phyloP scores from a whole-genome alignment of 2,329 filamentous ascomycete species.

The Nigrospora sphaerica region DNA sequence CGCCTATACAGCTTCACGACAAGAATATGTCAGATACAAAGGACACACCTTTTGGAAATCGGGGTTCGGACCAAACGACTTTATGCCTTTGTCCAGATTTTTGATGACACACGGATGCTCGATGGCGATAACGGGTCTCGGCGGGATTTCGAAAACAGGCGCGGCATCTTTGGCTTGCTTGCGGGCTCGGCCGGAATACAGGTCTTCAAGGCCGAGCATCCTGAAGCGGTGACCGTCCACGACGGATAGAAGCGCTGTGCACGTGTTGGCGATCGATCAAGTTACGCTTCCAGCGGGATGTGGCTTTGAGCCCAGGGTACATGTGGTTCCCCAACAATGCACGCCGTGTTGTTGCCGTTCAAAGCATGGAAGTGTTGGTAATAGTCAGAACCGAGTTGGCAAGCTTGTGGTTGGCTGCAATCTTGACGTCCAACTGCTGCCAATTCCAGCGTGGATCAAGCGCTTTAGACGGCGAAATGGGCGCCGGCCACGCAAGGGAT shows the following conservation, averaged over 20 bases:
- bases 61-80: slow-evolving; percentile 29
- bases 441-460: too few relatives aligned
- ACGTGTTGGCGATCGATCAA: neutral
- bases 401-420: too few relatives aligned
- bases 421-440: too few relatives aligned
- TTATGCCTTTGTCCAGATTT: slow-evolving; percentile 32
- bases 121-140: slow-evolving; percentile 25
- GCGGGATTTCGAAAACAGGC: slow-evolving; percentile 4
- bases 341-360: too few relatives aligned
- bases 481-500: too few relatives aligned
- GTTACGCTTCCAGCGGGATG: too few relatives aligned
- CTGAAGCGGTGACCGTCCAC: neutral
- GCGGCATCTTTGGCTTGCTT: slow-evolving; percentile 4
- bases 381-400: too few relatives aligned
- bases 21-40: slow-evolving; percentile 10
- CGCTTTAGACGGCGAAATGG: too few relatives aligned
- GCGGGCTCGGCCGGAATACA: slow-evolving; percentile 2
- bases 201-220: slow-evolving; percentile 6
- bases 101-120: slow-evolving; percentile 36
- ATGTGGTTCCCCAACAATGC: too few relatives aligned
- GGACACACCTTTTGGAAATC: slow-evolving; percentile 27
- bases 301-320: too few relatives aligned
- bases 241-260: neutral
- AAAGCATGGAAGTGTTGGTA: too few relatives aligned
- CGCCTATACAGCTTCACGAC: too few relatives aligned